A percentile compares a stretch with the other conserved stretches of the same genome.
phyloP scores from a whole-genome alignment of 116 monocot species.

The Cymodocea nodosa region DNA sequence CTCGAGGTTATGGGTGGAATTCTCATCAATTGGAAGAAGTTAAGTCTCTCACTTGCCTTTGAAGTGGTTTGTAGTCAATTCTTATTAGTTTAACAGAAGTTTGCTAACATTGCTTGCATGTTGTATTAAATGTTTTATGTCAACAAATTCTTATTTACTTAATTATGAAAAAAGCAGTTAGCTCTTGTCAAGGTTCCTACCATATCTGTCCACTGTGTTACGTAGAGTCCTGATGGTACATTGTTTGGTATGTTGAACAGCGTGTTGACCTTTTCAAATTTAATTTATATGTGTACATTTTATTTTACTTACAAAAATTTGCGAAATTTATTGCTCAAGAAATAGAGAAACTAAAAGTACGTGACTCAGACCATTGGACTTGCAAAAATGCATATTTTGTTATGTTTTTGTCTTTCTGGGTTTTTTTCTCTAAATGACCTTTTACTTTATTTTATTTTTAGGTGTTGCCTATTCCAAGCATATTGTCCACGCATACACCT shows the following conservation, averaged over 20 bases:
- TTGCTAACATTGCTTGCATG: too few species aligned
- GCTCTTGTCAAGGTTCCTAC: slow-evolving; percentile 68
- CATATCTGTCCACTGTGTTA: slow-evolving; percentile 68
- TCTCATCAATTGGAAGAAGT: too few species aligned
- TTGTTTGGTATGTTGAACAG: slow-evolving; percentile 56
- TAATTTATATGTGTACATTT: too few species aligned
- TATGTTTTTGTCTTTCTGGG: background rate
- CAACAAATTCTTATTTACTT: background rate
- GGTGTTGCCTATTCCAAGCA: slow-evolving; percentile 85
- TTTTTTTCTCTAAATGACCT: background rate
- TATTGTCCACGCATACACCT: slow-evolving; percentile 63
- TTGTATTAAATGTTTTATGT: too few species aligned
- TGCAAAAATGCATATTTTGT: background rate
- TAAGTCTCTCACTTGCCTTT: too few species aligned
- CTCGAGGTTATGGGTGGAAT: too few species aligned
- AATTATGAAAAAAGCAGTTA: slow-evolving; percentile 18
- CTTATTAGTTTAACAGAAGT: too few species aligned
- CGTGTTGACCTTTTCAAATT: background rate
- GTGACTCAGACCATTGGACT: too few species aligned
- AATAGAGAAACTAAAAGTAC: too few species aligned
- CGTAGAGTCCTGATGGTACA: slow-evolving; percentile 76
- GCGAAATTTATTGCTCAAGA: too few species aligned
- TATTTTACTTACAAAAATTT: too few species aligned
- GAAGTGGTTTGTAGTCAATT: too few species aligned
- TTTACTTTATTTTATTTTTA: slow-evolving; percentile 10